These are phyloP conservation scores for Coemansia sp. DNA, from an alignment of 192 early-diverging fungal genomes.

Conservation along the genomic window DNA sequence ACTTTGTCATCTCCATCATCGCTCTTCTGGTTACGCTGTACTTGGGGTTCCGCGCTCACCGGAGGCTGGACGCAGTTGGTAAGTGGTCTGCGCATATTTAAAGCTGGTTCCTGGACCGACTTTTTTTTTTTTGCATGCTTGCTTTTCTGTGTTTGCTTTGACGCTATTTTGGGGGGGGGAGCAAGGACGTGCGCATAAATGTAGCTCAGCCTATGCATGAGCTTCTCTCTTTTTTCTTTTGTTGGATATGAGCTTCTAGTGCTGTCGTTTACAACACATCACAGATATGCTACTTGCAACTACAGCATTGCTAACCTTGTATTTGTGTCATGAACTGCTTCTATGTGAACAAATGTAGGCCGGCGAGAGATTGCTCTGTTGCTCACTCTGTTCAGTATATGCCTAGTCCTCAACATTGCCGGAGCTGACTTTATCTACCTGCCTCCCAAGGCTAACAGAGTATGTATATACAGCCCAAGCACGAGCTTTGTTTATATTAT, in stretches of 20 bases:
- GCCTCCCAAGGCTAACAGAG: conserved; percentile 41
- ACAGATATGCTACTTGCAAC: neutral
- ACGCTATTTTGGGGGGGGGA: neutral
- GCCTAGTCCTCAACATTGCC: conserved; percentile 44
- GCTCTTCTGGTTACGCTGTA: conserved; percentile 47
- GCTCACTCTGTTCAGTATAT: conserved; percentile 40
- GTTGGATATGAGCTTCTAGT: neutral
- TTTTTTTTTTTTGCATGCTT: conserved; percentile 1
- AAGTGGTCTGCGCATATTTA: conserved; percentile 20
- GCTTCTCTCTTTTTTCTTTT: neutral
- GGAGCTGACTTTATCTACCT: conserved; percentile 42
- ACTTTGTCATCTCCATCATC: conserved; percentile 54
- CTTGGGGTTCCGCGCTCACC: conserved; percentile 48
- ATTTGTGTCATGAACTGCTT: neutral
- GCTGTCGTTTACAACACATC: neutral
- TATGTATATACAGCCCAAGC: conserved; percentile 13
- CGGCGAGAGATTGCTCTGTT: conserved; percentile 58
- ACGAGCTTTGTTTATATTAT: neutral
- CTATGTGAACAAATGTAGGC: conserved; percentile 24
- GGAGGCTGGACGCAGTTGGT: conserved; percentile 57
- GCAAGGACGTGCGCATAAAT: conserved; percentile 5
- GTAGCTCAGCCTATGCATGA: neutral
- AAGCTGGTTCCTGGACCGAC: neutral
- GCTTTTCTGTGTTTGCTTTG: conserved; percentile 6
- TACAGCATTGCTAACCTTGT: neutral